Conservation (phyloP, 2,329 filamentous ascomycete genomes). For the Didymella segeticola region DNA sequence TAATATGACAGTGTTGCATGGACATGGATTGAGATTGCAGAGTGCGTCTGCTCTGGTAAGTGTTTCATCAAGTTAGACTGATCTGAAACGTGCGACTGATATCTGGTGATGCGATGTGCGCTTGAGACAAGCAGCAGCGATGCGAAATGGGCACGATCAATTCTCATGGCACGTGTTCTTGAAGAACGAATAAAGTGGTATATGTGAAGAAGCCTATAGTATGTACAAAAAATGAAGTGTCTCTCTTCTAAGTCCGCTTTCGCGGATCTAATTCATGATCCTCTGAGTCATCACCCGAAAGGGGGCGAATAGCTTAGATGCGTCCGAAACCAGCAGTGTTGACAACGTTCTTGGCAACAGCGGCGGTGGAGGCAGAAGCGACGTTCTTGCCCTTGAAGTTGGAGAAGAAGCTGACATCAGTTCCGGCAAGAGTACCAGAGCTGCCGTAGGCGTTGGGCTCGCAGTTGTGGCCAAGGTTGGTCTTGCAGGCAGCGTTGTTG, state of each 20-base stretch:
- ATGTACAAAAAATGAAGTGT: slow-evolving; percentile 15
- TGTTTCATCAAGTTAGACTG: not conserved
- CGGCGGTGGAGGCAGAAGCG: slow-evolving; percentile 50
- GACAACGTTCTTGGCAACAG: slow-evolving; percentile 24
- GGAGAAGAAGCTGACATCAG: slow-evolving; percentile 57
- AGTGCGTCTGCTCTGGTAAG: not conserved
- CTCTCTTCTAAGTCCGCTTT: slow-evolving; percentile 1
- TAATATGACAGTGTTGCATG: not conserved
- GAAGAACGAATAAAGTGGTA: not conserved
- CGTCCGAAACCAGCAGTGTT: slow-evolving; percentile 35
- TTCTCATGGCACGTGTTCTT: not conserved
- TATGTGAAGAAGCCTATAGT: slow-evolving; percentile 11
- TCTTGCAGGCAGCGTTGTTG: slow-evolving; percentile 52
- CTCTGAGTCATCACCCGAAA: not conserved
- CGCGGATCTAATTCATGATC: not conserved
- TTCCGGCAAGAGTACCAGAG: slow-evolving; percentile 35
- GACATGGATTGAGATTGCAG: too few species aligned
- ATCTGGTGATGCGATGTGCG: not conserved
- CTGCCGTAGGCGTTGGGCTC: slow-evolving; percentile 54
- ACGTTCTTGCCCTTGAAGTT: slow-evolving; percentile 62
- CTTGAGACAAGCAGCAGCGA: too few species aligned
- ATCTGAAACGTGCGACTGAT: too few species aligned
- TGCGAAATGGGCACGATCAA: too few species aligned
- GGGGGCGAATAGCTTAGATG: slow-evolving; percentile 21
- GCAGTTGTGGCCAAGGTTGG: slow-evolving; percentile 59